These are phyloP conservation scores for Chamaecyparis obtusa DNA, from an alignment of 75 land plant genomes.

Conservation along the genomic window DNA sequence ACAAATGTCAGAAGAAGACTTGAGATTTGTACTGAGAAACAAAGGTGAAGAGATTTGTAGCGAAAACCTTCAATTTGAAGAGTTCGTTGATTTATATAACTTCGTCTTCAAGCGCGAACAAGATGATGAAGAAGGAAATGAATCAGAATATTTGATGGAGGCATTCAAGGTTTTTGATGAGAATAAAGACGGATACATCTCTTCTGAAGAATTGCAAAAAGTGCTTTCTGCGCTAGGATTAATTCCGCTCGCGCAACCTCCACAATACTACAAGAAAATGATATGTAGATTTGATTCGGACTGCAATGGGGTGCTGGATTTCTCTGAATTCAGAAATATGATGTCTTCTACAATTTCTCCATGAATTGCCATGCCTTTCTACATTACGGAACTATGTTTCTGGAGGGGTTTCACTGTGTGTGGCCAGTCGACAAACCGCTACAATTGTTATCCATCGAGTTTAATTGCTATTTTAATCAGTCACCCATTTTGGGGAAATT, in stretches of 20 bases:
- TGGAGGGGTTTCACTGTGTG: no score
- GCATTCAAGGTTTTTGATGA: constrained; percentile 55
- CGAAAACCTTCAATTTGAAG: background rate
- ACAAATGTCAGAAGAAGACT: background rate
- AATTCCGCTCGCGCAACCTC: constrained; percentile 15
- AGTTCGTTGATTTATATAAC: background rate
- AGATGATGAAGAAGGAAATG: background rate
- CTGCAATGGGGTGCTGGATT: constrained; percentile 47
- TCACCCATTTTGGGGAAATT: no score
- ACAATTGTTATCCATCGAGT: no score
- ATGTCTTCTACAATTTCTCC: no score
- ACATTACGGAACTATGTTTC: no score
- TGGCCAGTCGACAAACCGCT: no score
- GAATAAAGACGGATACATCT: constrained; percentile 54
- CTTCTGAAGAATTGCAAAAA: constrained; percentile 37
- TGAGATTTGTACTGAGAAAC: background rate
- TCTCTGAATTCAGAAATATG: background rate
- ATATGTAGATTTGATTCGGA: constrained; percentile 39
- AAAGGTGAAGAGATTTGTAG: background rate
- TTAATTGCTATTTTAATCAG: no score
- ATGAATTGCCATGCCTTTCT: no score
- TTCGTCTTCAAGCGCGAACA: background rate
- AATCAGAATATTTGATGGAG: constrained; percentile 28
- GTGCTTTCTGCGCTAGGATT: constrained; percentile 40
- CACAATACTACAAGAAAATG: constrained; percentile 44